Base-by-base conservation (phyloP, 306 rosid genomes). In the Quercus wislizeni region DNA sequence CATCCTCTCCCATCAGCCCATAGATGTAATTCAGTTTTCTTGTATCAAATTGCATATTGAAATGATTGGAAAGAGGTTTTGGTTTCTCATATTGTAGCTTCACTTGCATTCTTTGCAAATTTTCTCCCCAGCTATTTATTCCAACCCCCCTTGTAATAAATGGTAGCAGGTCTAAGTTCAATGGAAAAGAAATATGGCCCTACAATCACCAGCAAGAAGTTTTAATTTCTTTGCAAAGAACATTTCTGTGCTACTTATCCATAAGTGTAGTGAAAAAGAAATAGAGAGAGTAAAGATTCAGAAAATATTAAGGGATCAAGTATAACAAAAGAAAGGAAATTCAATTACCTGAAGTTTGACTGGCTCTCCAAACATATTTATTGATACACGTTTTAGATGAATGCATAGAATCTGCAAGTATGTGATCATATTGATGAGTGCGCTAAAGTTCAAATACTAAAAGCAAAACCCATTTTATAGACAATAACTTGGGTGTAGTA, bases 181-280 rank as follows among this genome's bases (percentile, higher is more conserved):
- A 77, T 3, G 98, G 97, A 81, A 94, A 92, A 33, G 91, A 91
- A 72, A 91, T 82, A 80, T 90, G 93, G 31, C 97, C 98, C 98
- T 91, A 85, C 80, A 91, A 75, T 56, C 85, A 78, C 12, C 55
- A 79, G 33, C 7, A 83, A 69, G 35, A 71, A 74, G 5, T 71
- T 33, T 18, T 59, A 68, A 15, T 35, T 8, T 54, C 63, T 49
- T 58, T 69, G 18, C 49, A 82, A 57, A 19, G 38, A 43, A 18
- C 56, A 33, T 49, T 28, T 59, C 14, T 43, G 68, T 52, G 35
- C 55, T 14, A 8, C 14, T 76, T 52, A 57, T 71, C 62, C 11
- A 1, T 27, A 46, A 52, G 27, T 10, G 3, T 11, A 68, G 71
- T 68, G 38, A n/a, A 35, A 68, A 68, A 41, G 46, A 41, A 41